Evolutionary conservation across 495 filamentous ascomycete species (phyloP).

Genomic region (Podospora comata): DNA sequence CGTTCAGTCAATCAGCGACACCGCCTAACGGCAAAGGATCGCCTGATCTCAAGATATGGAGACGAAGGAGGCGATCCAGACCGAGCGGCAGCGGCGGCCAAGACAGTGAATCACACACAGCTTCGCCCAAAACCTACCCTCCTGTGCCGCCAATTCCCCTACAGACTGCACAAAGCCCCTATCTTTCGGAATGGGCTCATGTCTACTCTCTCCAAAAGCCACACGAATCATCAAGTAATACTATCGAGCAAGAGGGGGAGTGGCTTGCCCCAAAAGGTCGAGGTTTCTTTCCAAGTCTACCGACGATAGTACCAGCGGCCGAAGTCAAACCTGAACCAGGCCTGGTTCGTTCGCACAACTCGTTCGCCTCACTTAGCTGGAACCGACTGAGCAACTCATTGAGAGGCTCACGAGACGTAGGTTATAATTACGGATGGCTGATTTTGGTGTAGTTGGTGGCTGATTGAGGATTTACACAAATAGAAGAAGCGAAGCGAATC

Average conservation of each 20-base stretch:
- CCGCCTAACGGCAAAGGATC: constrained; percentile 14
- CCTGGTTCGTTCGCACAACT: not conserved
- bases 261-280: constrained; percentile 22
- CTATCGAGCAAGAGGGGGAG: constrained; percentile 15
- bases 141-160: constrained; percentile 1
- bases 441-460: not conserved
- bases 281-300: not conserved
- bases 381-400: constrained; percentile 9
- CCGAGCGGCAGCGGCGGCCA: constrained; percentile 23
- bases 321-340: not conserved
- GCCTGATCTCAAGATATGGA: constrained; percentile 32
- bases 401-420: constrained; percentile 5
- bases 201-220: constrained; percentile 36
- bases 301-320: not conserved
- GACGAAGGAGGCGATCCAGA: constrained; percentile 39
- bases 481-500: constrained; percentile 3
- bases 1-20: constrained; percentile 25
- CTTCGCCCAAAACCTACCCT: constrained; percentile 23
- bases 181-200: constrained; percentile 37
- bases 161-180: constrained; percentile 26
- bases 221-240: not conserved
- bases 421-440: not conserved
- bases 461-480: not conserved
- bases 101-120: constrained; percentile 17
- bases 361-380: constrained; percentile 4